phyloP scores from a whole-genome alignment of 1,284 basidiomycete species.

The Xerocomus amazonicus region DNA sequence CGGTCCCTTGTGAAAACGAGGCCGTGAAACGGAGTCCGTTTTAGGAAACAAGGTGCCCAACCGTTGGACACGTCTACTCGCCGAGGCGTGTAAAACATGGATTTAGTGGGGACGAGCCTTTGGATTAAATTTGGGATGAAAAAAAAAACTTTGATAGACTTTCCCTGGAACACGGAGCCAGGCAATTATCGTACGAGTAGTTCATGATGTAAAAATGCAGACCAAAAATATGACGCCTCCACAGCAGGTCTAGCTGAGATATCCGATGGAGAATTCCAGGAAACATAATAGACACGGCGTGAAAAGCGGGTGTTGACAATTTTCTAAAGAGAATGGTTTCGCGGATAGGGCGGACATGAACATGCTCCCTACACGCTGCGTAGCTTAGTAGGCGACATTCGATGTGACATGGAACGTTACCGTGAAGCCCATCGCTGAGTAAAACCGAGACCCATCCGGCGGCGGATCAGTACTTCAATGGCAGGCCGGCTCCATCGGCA shows the following conservation, averaged over 20 bases:
- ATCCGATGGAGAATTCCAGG: constrained; percentile 8
- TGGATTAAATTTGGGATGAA: constrained; percentile 9
- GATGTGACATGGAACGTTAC: constrained; percentile 18
- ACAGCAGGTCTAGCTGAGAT: constrained; percentile 18
- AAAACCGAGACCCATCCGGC: constrained; percentile 15
- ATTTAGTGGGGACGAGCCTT: constrained; percentile 18
- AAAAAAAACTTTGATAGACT: constrained; percentile 7
- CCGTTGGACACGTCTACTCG: constrained; percentile 1
- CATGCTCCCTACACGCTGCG: constrained; percentile 17
- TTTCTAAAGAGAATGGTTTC: constrained; percentile 26
- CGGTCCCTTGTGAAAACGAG: constrained; percentile 19
- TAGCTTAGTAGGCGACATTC: constrained; percentile 21
- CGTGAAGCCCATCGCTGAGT: constrained; percentile 7
- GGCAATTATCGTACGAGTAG: constrained; percentile 13
- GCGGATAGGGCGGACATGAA: constrained; percentile 28
- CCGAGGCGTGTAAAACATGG: constrained; percentile 15
- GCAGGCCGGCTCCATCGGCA: background rate
- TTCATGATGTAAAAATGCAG: constrained; percentile 29
- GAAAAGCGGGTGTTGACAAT: constrained; percentile 11
- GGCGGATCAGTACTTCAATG: background rate
- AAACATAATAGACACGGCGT: constrained; percentile 22
- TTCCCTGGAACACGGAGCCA: constrained; percentile 8
- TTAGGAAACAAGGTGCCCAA: constrained; percentile 14
- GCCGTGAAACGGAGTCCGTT: constrained; percentile 7
- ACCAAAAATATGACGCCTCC: constrained; percentile 14